A percentile compares a stretch with the other conserved stretches of the same genome.
Evolutionary conservation across 495 filamentous ascomycete species (phyloP).

Genomic region (Eremomyces bilateralis): DNA sequence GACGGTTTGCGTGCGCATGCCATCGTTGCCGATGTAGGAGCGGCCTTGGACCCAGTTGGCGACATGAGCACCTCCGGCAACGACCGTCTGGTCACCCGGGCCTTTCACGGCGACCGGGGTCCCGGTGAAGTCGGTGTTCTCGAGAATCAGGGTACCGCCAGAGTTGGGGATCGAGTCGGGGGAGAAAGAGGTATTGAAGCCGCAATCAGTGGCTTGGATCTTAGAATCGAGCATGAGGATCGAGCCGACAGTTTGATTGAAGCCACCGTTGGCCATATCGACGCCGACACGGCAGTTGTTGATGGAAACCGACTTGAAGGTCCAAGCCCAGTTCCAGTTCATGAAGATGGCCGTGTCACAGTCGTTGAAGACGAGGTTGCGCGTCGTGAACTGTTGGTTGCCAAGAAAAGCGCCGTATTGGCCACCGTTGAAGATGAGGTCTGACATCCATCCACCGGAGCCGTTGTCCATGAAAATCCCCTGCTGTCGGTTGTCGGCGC

Average conservation of each 20-base stretch:
- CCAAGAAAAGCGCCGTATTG: constrained; percentile 27
- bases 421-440: constrained; percentile 26
- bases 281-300: constrained; percentile 38
- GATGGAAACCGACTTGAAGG: constrained; percentile 21
- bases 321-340: constrained; percentile 37
- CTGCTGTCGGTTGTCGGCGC: constrained; percentile 14
- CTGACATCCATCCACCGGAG: constrained; percentile 28
- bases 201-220: constrained; percentile 16
- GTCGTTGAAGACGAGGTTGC: constrained; percentile 26
- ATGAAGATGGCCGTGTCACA: constrained; percentile 28
- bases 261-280: constrained; percentile 31
- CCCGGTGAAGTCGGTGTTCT: constrained; percentile 46
- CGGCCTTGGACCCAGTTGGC: constrained; percentile 32
- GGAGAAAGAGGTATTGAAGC: constrained; percentile 16
- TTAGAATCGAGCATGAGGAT: constrained; percentile 20
- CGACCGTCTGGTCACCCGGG: constrained; percentile 24
- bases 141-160: constrained; percentile 34
- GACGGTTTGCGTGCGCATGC: constrained; percentile 21
- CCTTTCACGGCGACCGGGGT: constrained; percentile 38
- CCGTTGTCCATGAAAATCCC: constrained; percentile 78
- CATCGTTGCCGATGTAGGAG: constrained; percentile 23
- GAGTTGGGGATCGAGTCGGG: constrained; percentile 15
- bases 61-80: constrained; percentile 33
- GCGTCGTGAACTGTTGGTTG: constrained; percentile 32
- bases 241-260: constrained; percentile 25